phyloP scores from a whole-genome alignment of 192 early-diverging fungal genomes.

The Coemansia sp. region DNA sequence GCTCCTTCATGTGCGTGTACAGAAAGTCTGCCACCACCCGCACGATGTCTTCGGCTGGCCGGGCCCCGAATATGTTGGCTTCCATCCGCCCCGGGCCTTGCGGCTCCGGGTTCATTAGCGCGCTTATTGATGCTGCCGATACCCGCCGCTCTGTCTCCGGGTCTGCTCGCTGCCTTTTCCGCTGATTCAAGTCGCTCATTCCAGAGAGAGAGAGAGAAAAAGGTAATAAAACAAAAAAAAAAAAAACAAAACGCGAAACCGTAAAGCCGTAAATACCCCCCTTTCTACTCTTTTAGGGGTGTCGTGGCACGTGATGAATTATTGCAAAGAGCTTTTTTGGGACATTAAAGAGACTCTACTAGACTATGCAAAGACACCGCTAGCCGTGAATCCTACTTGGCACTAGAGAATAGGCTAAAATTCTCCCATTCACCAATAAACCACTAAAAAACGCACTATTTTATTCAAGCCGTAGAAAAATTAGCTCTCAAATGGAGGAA shows the following conservation, averaged over 20 bases:
- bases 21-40: slow-evolving; percentile 65
- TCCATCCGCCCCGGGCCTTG: slow-evolving; percentile 52
- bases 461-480: too few species aligned
- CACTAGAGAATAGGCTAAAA: too few species aligned
- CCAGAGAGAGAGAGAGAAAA: not conserved
- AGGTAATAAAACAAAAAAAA: not conserved
- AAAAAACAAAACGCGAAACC: not conserved
- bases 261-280: too few species aligned
- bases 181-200: slow-evolving; percentile 24
- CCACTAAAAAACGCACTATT: too few species aligned
- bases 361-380: too few species aligned
- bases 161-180: slow-evolving; percentile 41
- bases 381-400: too few species aligned
- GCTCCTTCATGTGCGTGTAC: slow-evolving; percentile 54
- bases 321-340: too few species aligned
- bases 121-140: slow-evolving; percentile 47
- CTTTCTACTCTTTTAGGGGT: too few species aligned
- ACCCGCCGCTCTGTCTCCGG: slow-evolving; percentile 40
- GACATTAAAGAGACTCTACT: too few species aligned
- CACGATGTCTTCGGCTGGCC: slow-evolving; percentile 63
- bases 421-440: too few species aligned
- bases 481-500: too few species aligned
- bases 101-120: slow-evolving; percentile 46
- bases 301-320: too few species aligned
- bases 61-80: slow-evolving; percentile 60